Evolutionary conservation across 2,329 filamentous ascomycete genomes (phyloP), one percentile per base, ranked within the genome.

Genomic region (Botrytis hyacinthi): DNA sequence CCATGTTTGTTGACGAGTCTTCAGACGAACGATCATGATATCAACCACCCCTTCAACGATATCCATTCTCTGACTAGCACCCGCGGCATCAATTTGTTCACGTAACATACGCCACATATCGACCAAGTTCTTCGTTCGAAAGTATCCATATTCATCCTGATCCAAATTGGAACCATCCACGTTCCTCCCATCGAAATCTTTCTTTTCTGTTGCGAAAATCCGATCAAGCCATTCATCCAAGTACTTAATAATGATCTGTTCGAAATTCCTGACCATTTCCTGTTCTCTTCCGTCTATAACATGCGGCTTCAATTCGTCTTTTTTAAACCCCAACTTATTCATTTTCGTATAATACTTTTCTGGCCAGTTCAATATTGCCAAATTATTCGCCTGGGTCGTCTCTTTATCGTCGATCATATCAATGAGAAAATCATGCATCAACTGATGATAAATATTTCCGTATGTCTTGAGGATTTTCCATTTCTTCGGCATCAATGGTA

Each of bases 41-140:
- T 98, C 96, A 69, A 98, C 91, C 54, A 98, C 95, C 76, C 96
- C 96, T 83, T 98, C 95, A 14, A 95, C 91, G 0, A 99, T 94
- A 80, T 98, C 96, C 72, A 91, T 88, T 70, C 96, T 92, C 80
- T 95, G 89, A 62, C 94, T 97, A 79, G 93, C 92, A 59, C 90
- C 91, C 7, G 95, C 95, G 0, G 94, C 93, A 76, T 92, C 89
- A 48, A 97, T 88, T 83, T 99, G 96, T 83, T 99, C 95, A 77
- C 93, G 91, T 76, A 99, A 86, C 94, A 99, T 98, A 74, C 95
- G 92, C 95, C 97, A 99, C 86, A 98, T 92, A 80, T 97, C 95
- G 73, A 95, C 92, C 71, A 97, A 86, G 75, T 95, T 97, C 83
- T 93, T 95, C 70, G 95, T 98, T 68, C 95, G 91, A 84, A 97